These are phyloP conservation scores for Sporothrix curviconia DNA, from an alignment of 2,329 filamentous ascomycete species.

Conservation along the genomic window DNA sequence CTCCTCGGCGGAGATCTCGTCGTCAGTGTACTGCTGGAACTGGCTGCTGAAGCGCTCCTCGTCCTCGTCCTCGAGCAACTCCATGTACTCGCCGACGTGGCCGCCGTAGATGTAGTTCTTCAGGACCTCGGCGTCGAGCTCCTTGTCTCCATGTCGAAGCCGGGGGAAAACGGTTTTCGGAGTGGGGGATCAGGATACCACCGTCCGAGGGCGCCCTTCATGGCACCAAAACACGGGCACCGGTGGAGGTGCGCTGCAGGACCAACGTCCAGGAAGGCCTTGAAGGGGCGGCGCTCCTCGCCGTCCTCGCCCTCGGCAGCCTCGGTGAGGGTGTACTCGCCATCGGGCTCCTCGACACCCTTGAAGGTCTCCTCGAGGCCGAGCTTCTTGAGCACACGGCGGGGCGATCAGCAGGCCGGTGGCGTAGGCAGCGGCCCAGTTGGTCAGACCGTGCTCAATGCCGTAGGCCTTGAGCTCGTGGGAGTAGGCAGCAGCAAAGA, in stretches of 20 bases:
- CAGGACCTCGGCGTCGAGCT: constrained; percentile 93
- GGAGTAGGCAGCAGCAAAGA: constrained; percentile 84
- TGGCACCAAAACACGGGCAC: constrained; percentile 98
- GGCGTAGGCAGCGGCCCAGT: constrained; percentile 97
- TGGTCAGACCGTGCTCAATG: constrained; percentile 97
- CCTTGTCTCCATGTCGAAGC: constrained; percentile 96
- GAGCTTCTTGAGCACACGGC: constrained; percentile 95
- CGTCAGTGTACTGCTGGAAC: constrained; percentile 96
- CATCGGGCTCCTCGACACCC: constrained; percentile 94
- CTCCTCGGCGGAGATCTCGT: constrained; percentile 91
- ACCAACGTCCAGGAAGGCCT: constrained; percentile 98
- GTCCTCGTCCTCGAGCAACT: constrained; percentile 97
- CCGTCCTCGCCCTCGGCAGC: constrained; percentile 84
- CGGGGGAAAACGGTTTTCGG: constrained; percentile 99
- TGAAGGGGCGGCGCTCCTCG: constrained; percentile 90
- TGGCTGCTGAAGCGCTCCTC: constrained; percentile 99
- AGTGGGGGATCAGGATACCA: constrained; percentile 95
- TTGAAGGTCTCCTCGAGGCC: constrained; percentile 86
- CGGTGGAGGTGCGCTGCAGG: constrained; percentile 93
- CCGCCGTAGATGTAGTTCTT: constrained; percentile 99
- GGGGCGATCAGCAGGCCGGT: constrained; percentile 95
- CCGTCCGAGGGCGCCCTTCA: constrained; percentile 99
- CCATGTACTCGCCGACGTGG: constrained; percentile 99
- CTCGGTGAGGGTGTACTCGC: constrained; percentile 95
- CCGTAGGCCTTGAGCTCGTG: constrained; percentile 98